These are phyloP conservation scores for Xylaria palmicola DNA, from an alignment of 495 filamentous ascomycete genomes.

Conservation along the genomic window DNA sequence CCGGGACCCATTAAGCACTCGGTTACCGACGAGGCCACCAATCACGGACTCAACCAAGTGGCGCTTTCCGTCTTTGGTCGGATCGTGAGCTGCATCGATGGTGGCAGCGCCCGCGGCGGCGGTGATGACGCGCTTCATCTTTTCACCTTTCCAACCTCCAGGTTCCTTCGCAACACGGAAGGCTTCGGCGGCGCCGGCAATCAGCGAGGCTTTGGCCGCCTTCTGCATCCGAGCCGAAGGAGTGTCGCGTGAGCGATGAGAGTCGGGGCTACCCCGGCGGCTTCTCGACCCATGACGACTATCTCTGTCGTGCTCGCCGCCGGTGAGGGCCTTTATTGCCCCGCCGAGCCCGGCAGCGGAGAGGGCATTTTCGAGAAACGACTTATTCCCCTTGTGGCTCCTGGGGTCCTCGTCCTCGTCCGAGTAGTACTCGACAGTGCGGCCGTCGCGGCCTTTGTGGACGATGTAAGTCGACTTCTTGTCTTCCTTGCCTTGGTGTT, in stretches of 20 bases:
- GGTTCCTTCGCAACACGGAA: slow-evolving; percentile 84
- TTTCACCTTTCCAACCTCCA: slow-evolving; percentile 79
- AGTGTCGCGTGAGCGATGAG: slow-evolving; percentile 37
- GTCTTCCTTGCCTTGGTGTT: slow-evolving; percentile 47
- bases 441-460: slow-evolving; percentile 45
- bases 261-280: slow-evolving; percentile 44
- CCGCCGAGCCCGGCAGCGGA: slow-evolving; percentile 67
- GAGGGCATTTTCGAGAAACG: slow-evolving; percentile 68
- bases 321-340: slow-evolving; percentile 53
- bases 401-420: slow-evolving; percentile 53
- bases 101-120: slow-evolving; percentile 82
- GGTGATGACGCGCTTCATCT: slow-evolving; percentile 83
- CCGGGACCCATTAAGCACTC: slow-evolving; percentile 71
- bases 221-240: slow-evolving; percentile 63
- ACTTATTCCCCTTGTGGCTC: slow-evolving; percentile 60
- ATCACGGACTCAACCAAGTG: slow-evolving; percentile 71
- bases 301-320: slow-evolving; percentile 42
- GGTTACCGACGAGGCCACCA: slow-evolving; percentile 80
- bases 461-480: slow-evolving; percentile 41
- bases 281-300: slow-evolving; percentile 50
- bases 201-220: slow-evolving; percentile 79
- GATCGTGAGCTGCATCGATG: slow-evolving; percentile 73
- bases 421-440: slow-evolving; percentile 47
- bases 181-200: slow-evolving; percentile 84
- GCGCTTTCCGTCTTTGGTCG: slow-evolving; percentile 70